Base-by-base conservation (phyloP, 352 stramenopile genomes). In the Globisporangium uncinulatum region DNA sequence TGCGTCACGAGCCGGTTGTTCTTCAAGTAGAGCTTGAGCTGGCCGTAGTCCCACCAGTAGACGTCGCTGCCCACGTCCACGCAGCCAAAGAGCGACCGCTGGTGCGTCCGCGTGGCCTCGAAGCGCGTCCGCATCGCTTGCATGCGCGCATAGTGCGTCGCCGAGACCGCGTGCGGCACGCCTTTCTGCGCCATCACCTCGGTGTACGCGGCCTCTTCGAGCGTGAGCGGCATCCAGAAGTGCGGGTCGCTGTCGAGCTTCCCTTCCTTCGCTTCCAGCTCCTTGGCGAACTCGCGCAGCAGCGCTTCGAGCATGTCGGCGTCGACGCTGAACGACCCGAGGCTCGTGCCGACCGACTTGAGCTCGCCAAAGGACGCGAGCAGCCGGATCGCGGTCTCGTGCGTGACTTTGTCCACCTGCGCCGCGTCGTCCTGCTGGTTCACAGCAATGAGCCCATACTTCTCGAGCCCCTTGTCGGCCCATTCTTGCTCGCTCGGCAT, bases 11-110 rank as follows among this genome's bases (percentile, higher is more conserved):
- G 78, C 6, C 87, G 72, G 66, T 98, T 97, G 80, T 99, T 99
- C 65, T 95, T 96, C 46, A 97, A 86, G 76, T 99, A 99, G n/a
- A 99, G 80, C 76, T 98, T 98, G 43, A 99, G 78, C 71, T 98
- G 95, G 44, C 97, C 97, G 73, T 99, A 99, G 82, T 99, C 97
- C 96, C 95, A 99, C 97, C 96, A 99, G 82, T 97, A 98, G 21
- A 97, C 94, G 58, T 97, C 84, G 58, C 85, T 96, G 56, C 96
- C 97, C 24, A 99, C 96, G 67, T 99, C 92, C 1, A 99, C 94
- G 34, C 95, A 97, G 57, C 97, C 97, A 82, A 99, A 98, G 15
- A 99, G 67, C 45, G 88, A 91, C 39, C 97, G 78, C 56, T 83
- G 62, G 52, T 76, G 72, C 54, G 71, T 67, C 31, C 71, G 70